Conservation (phyloP, 257 asterid genomes). For the Solanum medicagineum region DNA sequence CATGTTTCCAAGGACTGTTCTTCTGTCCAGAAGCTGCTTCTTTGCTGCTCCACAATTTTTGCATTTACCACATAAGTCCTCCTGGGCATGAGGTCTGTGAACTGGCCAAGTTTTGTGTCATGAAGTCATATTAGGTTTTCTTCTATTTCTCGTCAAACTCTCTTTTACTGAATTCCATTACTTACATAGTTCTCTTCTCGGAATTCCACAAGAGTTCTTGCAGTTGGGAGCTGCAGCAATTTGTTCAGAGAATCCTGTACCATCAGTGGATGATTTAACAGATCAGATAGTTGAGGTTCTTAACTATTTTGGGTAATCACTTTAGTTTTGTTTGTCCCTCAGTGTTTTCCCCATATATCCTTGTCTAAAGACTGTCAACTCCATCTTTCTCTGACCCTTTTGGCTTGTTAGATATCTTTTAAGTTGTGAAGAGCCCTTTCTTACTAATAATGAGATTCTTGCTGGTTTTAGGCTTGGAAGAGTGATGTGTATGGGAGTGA, state of each 20-base stretch:
- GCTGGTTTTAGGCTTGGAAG: conserved; percentile 64
- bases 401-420: not conserved
- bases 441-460: conserved; percentile 5
- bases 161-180: conserved; percentile 6
- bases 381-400: not conserved
- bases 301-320: conserved; percentile 65
- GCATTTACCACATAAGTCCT: conserved; percentile 35
- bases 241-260: conserved; percentile 38
- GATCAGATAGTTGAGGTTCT: conserved; percentile 90
- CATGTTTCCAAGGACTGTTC: conserved; percentile 67
- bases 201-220: conserved; percentile 72
- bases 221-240: conserved; percentile 96
- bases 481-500: conserved; percentile 95
- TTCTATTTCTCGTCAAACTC: not conserved
- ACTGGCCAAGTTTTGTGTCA: not conserved
- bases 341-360: not conserved
- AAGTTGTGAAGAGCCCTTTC: not conserved
- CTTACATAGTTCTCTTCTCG: conserved; percentile 38
- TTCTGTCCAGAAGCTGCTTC: conserved; percentile 42
- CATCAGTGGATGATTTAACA: conserved; percentile 64
- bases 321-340: not conserved
- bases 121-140: not conserved
- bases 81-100: conserved; percentile 44
- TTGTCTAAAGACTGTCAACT: not conserved
- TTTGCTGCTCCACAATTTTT: conserved; percentile 29